Evolutionary conservation across 2,329 filamentous ascomycete genomes (phyloP), one percentile per base, ranked within the genome.

Genomic region (Clonostachys byssicola): DNA sequence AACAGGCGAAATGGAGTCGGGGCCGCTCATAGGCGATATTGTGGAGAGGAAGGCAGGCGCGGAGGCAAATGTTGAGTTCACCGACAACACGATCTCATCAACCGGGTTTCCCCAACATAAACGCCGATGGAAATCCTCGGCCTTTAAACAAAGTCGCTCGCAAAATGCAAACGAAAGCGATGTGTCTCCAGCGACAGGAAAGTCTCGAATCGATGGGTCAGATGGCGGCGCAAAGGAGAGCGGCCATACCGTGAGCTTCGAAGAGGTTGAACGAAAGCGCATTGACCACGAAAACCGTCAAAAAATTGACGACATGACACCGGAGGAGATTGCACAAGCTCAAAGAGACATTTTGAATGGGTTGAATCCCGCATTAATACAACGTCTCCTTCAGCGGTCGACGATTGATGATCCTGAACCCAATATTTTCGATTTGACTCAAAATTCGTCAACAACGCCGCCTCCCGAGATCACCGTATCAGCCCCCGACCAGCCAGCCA

Each of bases 41-140:
- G 78, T 87, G 58, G 92, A 97, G 70, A 86, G 88, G 52, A 77
- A 82, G 41, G 67, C 80, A 23, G 66, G 73, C 13, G 66, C 74
- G 20, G 74, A 50, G 34, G 76, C 87, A 5, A 84, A 40, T 13
- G 40, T 18, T 35, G 47, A 49, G 13, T 70, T 80, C 39, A 80
- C 80, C 45, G 67, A 71, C 10, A 70, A 43, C 74, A 17, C 60
- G 34, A 50, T 58, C 30, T 64, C 67, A 3, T 66, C 74, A 5
- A 83, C 80, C 12, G 94, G 94, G 2, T 97, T 97, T 56, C 94
- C 94, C n/a, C 82, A 85, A 49, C 92, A 91, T 64, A 94, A 88
- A 65, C 90, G 88, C 63, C 83, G 92, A 54, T 77, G 74, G 47
- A 78, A 80, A 48, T 68, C 80, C 8, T 96, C 91, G 2, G 80